A percentile compares a stretch with the other conserved stretches of the same genome.
Conservation (phyloP, 192 early-diverging fungal genomes). For the Coemansia sp. region DNA sequence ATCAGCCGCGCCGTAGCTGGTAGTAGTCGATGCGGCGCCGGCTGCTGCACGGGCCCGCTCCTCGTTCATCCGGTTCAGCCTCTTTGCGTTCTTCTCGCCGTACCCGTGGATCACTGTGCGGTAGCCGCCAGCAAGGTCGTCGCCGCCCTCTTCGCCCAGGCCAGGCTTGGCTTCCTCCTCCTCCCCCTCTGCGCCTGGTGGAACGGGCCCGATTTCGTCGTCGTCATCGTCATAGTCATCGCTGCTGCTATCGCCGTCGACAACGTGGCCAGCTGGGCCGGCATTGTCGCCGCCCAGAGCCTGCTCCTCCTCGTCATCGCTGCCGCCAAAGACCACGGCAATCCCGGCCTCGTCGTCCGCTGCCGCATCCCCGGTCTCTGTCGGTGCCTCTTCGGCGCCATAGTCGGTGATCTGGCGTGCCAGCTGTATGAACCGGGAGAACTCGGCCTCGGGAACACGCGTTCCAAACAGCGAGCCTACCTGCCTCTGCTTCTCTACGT, state of each 20-base stretch:
- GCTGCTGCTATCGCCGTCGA: constrained; percentile 17
- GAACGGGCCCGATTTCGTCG: neutral
- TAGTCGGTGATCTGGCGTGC: constrained; percentile 96
- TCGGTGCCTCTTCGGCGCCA: constrained; percentile 38
- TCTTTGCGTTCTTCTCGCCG: constrained; percentile 23
- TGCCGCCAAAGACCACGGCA: constrained; percentile 92
- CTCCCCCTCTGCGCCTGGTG: neutral
- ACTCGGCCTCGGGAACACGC: constrained; percentile 66
- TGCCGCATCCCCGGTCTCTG: constrained; percentile 44
- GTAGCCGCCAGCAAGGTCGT: constrained; percentile 25
- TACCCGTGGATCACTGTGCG: constrained; percentile 38
- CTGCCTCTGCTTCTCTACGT: constrained; percentile 82
- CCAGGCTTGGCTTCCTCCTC: constrained; percentile 1
- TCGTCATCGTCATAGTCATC: constrained; percentile 34
- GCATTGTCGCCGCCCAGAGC: constrained; percentile 43
- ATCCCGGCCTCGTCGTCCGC: constrained; percentile 83
- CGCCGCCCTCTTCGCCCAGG: constrained; percentile 5
- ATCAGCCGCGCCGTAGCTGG: neutral
- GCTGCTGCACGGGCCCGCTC: constrained; percentile 17
- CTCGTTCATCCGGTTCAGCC: constrained; percentile 26
- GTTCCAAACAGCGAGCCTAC: constrained; percentile 70
- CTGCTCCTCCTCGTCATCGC: constrained; percentile 82
- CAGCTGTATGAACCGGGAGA: constrained; percentile 84
- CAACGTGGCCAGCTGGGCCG: constrained; percentile 50
- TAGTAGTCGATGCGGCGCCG: constrained; percentile 9